Conservation (phyloP, 73 alveolate species). For the Loxodes magnus region DNA sequence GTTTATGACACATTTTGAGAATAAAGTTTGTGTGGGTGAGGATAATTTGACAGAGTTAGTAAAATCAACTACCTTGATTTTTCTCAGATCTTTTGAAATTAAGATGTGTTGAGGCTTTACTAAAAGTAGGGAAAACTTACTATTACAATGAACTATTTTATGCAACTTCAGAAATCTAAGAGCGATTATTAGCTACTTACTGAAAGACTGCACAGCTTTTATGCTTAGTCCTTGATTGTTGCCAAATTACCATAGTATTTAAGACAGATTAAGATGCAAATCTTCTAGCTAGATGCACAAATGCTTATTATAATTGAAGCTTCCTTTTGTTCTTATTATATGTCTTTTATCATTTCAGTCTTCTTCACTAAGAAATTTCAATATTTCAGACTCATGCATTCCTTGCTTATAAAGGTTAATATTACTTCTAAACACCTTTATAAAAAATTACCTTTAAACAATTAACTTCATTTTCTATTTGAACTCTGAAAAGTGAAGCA, state of each 20-base stretch:
- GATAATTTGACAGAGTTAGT: conserved; percentile 56
- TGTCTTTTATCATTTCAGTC: conserved; percentile 49
- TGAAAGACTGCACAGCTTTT: conserved; percentile 61
- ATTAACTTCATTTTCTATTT: no score
- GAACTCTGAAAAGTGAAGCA: no score
- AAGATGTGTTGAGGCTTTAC: conserved; percentile 72
- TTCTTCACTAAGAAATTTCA: no score
- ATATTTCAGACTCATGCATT: no score
- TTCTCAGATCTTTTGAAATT: conserved; percentile 47
- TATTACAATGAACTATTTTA: conserved; percentile 61
- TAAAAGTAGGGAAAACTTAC: background rate
- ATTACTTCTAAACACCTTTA: no score
- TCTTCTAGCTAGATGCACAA: conserved; percentile 66
- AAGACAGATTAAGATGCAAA: conserved; percentile 59
- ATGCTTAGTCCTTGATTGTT: conserved; percentile 54
- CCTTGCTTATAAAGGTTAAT: no score
- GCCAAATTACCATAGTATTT: conserved; percentile 52
- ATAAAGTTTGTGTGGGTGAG: conserved; percentile 50
- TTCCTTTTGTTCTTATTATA: conserved; percentile 41
- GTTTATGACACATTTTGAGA: conserved; percentile 52
- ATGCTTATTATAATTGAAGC: conserved; percentile 53
- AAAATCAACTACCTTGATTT: conserved; percentile 67
- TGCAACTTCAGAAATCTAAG: conserved; percentile 35
- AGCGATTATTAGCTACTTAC: conserved; percentile 62
- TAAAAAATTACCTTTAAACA: no score